Percentiles rank a stretch among this genome's conserved stretches.
phyloP scores from a whole-genome alignment of 495 filamentous ascomycete species.

The Friedmanniomyces endolithicus region DNA sequence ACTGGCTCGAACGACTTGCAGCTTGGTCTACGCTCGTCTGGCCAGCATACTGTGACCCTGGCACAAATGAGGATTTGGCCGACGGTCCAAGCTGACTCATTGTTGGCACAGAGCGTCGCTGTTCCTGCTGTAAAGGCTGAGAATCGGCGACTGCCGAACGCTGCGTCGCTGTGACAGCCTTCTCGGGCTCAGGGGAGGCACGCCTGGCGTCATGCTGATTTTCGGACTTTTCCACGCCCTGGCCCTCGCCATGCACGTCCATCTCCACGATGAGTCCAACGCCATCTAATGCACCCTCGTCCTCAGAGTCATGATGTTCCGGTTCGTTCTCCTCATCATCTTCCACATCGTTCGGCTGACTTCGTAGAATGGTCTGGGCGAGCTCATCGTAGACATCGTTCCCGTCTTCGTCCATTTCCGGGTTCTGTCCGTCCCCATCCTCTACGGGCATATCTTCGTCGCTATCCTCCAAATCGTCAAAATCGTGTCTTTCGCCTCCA shows the following conservation, averaged over 20 bases:
- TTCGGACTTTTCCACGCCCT: background rate
- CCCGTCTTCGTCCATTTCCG: background rate
- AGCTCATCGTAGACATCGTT: constrained; percentile 25
- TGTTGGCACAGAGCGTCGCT: background rate
- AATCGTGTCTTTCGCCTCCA: background rate
- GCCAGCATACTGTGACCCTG: constrained; percentile 20
- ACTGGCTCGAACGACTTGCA: background rate
- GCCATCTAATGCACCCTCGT: background rate
- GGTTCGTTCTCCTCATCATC: background rate
- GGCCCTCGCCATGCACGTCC: background rate
- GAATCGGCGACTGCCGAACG: constrained; percentile 27
- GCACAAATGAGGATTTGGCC: constrained; percentile 10
- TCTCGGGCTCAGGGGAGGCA: background rate
- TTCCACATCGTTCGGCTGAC: constrained; percentile 11
- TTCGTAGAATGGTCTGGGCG: constrained; percentile 13
- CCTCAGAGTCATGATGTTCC: background rate
- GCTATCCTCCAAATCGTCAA: background rate
- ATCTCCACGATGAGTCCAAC: background rate
- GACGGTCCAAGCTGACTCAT: background rate
- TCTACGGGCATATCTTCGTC: constrained; percentile 13
- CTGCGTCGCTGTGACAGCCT: constrained; percentile 16
- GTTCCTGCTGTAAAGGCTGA: constrained; percentile 18
- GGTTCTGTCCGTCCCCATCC: background rate
- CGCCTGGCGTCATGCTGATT: too few species aligned
- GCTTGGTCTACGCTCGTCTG: constrained; percentile 16